Evolutionary conservation across 2,329 filamentous ascomycete genomes (phyloP), one percentile per base, ranked within the genome.

Genomic region (Chaetomium strumarium): DNA sequence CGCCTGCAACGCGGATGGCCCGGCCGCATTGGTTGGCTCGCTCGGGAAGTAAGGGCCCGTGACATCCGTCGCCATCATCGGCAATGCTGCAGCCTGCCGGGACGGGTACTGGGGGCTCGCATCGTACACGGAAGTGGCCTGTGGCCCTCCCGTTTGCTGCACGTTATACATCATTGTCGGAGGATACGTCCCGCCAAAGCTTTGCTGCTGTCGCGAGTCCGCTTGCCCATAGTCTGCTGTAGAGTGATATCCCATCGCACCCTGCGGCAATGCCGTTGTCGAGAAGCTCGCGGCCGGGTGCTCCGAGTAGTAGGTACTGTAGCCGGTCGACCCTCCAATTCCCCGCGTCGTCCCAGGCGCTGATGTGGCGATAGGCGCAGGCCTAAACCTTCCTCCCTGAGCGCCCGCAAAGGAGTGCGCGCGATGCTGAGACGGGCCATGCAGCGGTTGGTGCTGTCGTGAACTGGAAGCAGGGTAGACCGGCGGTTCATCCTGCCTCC

Each of bases 91-190:
- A 72, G 85, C 80, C 66, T 90, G 87, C 74, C 86, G 84, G 62
- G 83, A 75, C 65, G 84, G 79, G 73, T 90, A 95, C 66, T 85
- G 85, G 72, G 84, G 79, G 67, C 84, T 81, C 66, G 82, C 74
- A 70, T 92, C 87, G 73, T 95, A 95, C 71, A 85, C 76, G 73
- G 81, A 68, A 30, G 63, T 45, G 72, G 74, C 75, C 71, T 81
- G 80, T 58, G 76, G 72, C 56, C 73, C 75, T 64, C 82, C 55
- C 46, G 59, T 74, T 67, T 84, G 83, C 66, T 78, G 75, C 64
- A 91, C 85, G 72, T 84, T 85, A 75, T 95, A 95, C 79, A 93
- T 85, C 74, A 92, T 83, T 58, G 80, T 73, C 49, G 83, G 70
- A 63, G 75, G 83, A 75, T 80, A 86, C 67, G 61, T 68, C 68